A percentile compares a stretch with the other conserved stretches of the same genome.
These are phyloP conservation scores for Eimeria necatrix DNA, from an alignment of 169 alveolate species.

Conservation along the genomic window DNA sequence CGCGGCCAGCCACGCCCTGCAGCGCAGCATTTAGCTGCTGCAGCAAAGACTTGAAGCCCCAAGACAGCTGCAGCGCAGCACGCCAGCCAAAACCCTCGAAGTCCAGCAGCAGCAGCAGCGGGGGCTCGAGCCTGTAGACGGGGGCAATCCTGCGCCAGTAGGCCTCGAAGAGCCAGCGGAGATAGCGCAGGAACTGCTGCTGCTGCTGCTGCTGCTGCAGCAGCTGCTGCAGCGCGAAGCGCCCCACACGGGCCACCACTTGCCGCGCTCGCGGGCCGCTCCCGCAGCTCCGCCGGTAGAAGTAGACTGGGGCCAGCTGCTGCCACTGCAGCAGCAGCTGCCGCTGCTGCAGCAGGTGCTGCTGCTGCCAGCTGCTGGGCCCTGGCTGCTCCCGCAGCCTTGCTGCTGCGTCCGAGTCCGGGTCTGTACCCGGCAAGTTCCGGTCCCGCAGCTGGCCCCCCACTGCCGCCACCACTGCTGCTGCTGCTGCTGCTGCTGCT, in stretches of 20 bases:
- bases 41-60: neutral
- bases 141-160: neutral
- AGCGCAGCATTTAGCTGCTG: neutral
- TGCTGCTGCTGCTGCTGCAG: neutral
- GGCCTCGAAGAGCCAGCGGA: neutral
- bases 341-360: neutral
- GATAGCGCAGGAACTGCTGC: neutral
- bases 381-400: neutral
- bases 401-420: neutral
- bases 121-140: neutral
- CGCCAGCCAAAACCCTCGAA: neutral
- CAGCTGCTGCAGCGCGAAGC: neutral
- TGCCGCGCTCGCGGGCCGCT: neutral
- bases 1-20: neutral
- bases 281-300: conserved; percentile 4
- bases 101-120: neutral
- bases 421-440: neutral
- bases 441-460: no score
- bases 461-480: no score
- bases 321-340: neutral
- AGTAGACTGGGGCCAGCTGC: neutral
- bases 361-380: neutral
- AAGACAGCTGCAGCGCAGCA: neutral
- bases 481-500: no score
- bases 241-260: neutral